phyloP scores from a whole-genome alignment of 1,284 basidiomycete species.

The Moesziomyces globuligerus region DNA sequence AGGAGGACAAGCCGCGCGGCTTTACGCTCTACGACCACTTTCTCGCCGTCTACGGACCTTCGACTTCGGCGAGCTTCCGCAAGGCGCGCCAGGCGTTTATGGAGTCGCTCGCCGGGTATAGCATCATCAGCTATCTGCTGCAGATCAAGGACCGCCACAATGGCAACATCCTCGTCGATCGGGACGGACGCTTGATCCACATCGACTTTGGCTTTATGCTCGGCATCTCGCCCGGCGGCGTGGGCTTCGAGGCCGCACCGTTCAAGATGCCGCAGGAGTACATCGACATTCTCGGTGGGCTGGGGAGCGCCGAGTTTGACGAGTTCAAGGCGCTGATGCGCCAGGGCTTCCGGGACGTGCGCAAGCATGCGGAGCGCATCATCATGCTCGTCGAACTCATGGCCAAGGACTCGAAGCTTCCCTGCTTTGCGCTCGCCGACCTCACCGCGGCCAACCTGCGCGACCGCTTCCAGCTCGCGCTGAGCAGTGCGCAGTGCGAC shows the following conservation, averaged over 20 bases:
- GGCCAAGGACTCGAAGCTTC: constrained; percentile 93
- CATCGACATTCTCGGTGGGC: constrained; percentile 92
- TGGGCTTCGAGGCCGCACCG: constrained; percentile 97
- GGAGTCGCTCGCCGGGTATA: constrained; percentile 89
- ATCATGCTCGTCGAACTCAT: constrained; percentile 95
- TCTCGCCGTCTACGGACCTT: constrained; percentile 58
- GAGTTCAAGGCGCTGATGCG: constrained; percentile 90
- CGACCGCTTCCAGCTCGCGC: constrained; percentile 90
- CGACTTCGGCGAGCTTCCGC: constrained; percentile 48
- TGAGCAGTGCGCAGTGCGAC: constrained; percentile 86
- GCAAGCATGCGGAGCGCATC: constrained; percentile 96
- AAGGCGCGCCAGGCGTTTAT: constrained; percentile 83
- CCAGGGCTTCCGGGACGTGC: constrained; percentile 89
- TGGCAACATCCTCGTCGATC: constrained; percentile 95
- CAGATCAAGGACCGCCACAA: constrained; percentile 99
- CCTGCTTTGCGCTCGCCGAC: constrained; percentile 91
- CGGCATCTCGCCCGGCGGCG: constrained; percentile 83
- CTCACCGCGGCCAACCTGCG: constrained; percentile 85
- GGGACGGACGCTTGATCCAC: constrained; percentile 89
- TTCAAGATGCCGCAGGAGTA: constrained; percentile 98
- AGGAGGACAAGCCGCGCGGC: constrained; percentile 66
- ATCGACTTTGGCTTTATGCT: constrained; percentile 99
- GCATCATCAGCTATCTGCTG: constrained; percentile 90
- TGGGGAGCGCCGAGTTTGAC: constrained; percentile 78
- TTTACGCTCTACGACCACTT: constrained; percentile 65